These are phyloP conservation scores for Nannizzia gypsea DNA, from an alignment of 2,329 filamentous ascomycete species.

Conservation along the genomic window DNA sequence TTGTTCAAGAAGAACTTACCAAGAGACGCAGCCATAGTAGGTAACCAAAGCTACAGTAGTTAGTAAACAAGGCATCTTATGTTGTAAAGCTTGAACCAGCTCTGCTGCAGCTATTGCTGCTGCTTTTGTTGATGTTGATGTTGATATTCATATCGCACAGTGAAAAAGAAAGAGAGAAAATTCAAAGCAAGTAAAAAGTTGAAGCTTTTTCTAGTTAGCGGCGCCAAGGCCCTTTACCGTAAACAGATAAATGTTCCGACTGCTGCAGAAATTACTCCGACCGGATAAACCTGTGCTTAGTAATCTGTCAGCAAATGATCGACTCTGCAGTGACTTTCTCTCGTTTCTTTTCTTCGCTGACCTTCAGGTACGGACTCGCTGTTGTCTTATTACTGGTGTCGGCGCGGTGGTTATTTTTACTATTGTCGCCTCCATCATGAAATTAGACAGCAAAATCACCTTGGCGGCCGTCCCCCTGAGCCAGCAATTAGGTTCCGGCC, in stretches of 20 bases:
- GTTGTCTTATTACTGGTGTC: too few relatives aligned
- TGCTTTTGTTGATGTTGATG: not conserved
- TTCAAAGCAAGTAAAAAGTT: not conserved
- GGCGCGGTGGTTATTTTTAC: not conserved
- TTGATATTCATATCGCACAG: not conserved
- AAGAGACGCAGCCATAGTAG: not conserved
- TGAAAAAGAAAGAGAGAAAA: not conserved
- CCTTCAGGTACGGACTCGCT: not conserved
- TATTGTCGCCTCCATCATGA: not conserved
- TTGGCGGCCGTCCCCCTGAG: not conserved
- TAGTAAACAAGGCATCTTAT: not conserved
- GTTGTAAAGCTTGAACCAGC: not conserved
- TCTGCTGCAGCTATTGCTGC: not conserved
- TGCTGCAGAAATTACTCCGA: not conserved
- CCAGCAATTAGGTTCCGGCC: not conserved
- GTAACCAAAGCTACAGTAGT: not conserved
- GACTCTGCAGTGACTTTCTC: not conserved
- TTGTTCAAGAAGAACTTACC: slow-evolving; percentile 19
- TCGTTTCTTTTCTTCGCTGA: not conserved
- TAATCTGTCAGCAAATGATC: not conserved
- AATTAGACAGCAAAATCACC: not conserved
- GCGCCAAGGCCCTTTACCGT: not conserved
- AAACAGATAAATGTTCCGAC: not conserved
- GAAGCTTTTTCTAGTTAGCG: slow-evolving; percentile 1
- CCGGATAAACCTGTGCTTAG: not conserved